These are phyloP conservation scores for Curvularia sp. DNA, from an alignment of 2,329 filamentous ascomycete species.

Conservation along the genomic window DNA sequence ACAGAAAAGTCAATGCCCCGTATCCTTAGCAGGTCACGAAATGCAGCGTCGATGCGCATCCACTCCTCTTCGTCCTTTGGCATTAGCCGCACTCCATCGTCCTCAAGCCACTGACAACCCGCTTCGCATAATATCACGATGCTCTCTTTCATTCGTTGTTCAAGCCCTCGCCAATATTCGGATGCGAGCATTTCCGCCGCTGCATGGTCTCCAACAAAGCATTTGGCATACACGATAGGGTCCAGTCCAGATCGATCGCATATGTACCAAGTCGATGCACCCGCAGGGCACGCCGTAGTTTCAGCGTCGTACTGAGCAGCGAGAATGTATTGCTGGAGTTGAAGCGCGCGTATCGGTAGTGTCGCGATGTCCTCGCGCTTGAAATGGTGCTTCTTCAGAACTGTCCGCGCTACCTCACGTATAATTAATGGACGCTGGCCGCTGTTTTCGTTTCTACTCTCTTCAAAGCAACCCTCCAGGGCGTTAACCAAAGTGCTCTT, in stretches of 20 bases:
- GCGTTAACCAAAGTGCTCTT: conserved; percentile 56
- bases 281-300: conserved; percentile 9
- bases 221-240: conserved; percentile 52
- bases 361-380: conserved; percentile 46
- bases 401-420: conserved; percentile 51
- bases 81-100: conserved; percentile 53
- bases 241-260: conserved; percentile 56
- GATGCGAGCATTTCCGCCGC: conserved; percentile 32
- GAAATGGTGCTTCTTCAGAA: conserved; percentile 46
- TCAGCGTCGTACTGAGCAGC: conserved; percentile 48
- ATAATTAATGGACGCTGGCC: conserved; percentile 30
- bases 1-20: conserved; percentile 31
- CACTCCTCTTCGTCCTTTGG: conserved; percentile 35
- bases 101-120: conserved; percentile 43
- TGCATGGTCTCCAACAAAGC: conserved; percentile 40
- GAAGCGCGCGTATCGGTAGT: conserved; percentile 36
- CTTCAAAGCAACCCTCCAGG: conserved; percentile 35
- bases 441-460: background rate
- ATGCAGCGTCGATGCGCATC: conserved; percentile 33
- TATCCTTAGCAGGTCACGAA: conserved; percentile 27
- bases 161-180: conserved; percentile 42
- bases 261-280: conserved; percentile 46
- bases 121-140: conserved; percentile 54
- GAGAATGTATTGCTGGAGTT: conserved; percentile 52
- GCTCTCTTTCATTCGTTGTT: conserved; percentile 43